Evolutionary conservation across 2,329 filamentous ascomycete species (phyloP).

Genomic region (Xylariales sp.): DNA sequence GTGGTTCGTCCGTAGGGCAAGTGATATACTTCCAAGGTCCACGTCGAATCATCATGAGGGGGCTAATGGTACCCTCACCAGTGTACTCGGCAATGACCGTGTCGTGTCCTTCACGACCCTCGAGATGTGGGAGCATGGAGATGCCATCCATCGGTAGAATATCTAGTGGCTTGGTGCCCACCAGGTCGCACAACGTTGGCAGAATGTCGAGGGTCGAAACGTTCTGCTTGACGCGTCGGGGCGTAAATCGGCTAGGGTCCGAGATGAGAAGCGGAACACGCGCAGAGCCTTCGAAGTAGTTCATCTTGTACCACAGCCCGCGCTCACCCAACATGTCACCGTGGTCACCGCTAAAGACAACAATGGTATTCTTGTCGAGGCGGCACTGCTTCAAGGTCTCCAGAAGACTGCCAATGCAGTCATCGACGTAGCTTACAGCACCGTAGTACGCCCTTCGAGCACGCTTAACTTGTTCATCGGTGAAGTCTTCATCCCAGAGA

Average conservation of each 20-base stretch:
- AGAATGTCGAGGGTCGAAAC: slow-evolving; percentile 90
- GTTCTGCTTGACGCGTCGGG: slow-evolving; percentile 74
- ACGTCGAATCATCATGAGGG: slow-evolving; percentile 90
- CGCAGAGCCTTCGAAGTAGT: slow-evolving; percentile 87
- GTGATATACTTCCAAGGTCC: slow-evolving; percentile 88
- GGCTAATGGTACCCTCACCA: slow-evolving; percentile 83
- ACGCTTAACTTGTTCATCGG: slow-evolving; percentile 78
- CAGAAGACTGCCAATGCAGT: slow-evolving; percentile 82
- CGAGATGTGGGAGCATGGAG: slow-evolving; percentile 75
- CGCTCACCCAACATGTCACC: slow-evolving; percentile 95
- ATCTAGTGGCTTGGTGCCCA: slow-evolving; percentile 64
- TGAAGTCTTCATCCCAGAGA: slow-evolving; percentile 78
- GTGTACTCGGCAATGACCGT: slow-evolving; percentile 95
- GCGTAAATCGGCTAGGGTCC: slow-evolving; percentile 69
- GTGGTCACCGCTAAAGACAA: slow-evolving; percentile 91
- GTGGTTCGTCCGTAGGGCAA: slow-evolving; percentile 77
- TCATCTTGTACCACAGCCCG: slow-evolving; percentile 96
- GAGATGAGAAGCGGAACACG: slow-evolving; percentile 85
- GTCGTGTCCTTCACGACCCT: slow-evolving; percentile 65
- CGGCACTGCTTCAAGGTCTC: slow-evolving; percentile 73
- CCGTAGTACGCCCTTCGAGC: slow-evolving; percentile 89
- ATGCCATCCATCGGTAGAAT: slow-evolving; percentile 81
- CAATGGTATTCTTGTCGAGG: slow-evolving; percentile 79
- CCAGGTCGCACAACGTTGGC: slow-evolving; percentile 81
- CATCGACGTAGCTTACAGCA: slow-evolving; percentile 89